Percentiles rank a stretch among this genome's conserved stretches.
Evolutionary conservation across 257 asterid genomes (phyloP).

Genomic region (Scutellaria barbata): DNA sequence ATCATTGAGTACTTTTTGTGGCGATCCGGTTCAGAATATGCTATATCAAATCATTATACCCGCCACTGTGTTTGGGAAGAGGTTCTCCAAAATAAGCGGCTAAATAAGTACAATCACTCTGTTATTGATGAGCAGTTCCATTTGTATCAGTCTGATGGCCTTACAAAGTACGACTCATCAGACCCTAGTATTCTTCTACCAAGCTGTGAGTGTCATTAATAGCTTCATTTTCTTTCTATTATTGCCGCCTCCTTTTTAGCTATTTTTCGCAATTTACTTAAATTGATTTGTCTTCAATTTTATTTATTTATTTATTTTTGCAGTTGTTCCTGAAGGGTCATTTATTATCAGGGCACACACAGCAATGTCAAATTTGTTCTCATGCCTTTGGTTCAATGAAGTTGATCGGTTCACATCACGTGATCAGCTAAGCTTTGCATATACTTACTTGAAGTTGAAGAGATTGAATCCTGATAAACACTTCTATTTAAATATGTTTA

Average conservation of each 20-base stretch:
- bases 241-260: slow-evolving; percentile 23
- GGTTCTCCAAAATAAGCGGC: slow-evolving; percentile 84
- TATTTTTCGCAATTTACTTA: slow-evolving; percentile 11
- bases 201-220: slow-evolving; percentile 69
- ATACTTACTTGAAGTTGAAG: slow-evolving; percentile 80
- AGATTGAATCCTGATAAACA: slow-evolving; percentile 68
- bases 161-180: slow-evolving; percentile 74
- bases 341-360: slow-evolving; percentile 92
- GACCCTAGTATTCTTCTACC: slow-evolving; percentile 66
- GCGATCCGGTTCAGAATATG: slow-evolving; percentile 83
- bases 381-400: slow-evolving; percentile 96
- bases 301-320: neutral
- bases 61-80: slow-evolving; percentile 99
- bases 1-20: slow-evolving; percentile 84
- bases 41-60: slow-evolving; percentile 85
- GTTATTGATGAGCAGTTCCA: slow-evolving; percentile 84
- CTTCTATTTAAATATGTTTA: slow-evolving; percentile 78
- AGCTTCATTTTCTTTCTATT: slow-evolving; percentile 26
- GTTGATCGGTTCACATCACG: slow-evolving; percentile 88
- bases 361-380: slow-evolving; percentile 82
- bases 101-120: slow-evolving; percentile 81
- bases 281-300: neutral
- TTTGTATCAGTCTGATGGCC: slow-evolving; percentile 84
- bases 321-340: slow-evolving; percentile 96
- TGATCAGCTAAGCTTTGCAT: slow-evolving; percentile 92